Conservation (phyloP, 352 stramenopile species). For the Phytophthora cactorum region DNA sequence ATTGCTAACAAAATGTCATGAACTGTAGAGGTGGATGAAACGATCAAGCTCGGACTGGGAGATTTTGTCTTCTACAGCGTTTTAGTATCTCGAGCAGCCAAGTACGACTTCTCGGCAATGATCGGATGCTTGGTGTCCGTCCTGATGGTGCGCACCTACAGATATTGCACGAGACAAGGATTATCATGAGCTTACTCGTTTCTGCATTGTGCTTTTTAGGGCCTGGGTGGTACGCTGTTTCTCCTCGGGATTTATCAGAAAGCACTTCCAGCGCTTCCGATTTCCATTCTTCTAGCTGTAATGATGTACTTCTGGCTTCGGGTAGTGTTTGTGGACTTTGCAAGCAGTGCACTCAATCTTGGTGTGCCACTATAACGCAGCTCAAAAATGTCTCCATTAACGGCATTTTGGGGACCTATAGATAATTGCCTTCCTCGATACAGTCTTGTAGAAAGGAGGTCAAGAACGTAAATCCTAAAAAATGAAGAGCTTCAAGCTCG, state of each 20-base stretch:
- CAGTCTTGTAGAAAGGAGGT: conserved; percentile 58
- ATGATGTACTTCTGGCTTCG: conserved; percentile 86
- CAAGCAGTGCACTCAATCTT: conserved; percentile 44
- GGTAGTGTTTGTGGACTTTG: conserved; percentile 73
- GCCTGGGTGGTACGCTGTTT: conserved; percentile 94
- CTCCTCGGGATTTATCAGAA: conserved; percentile 95
- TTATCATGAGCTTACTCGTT: conserved; percentile 13
- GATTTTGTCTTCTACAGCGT: conserved; percentile 99
- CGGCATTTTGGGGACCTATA: conserved; percentile 23
- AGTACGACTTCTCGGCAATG: conserved; percentile 97
- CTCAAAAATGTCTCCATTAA: conserved; percentile 23
- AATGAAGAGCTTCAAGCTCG: conserved; percentile 82
- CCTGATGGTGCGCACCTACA: conserved; percentile 82
- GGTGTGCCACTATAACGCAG: conserved; percentile 39
- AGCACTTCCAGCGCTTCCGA: conserved; percentile 97
- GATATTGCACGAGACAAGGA: neutral
- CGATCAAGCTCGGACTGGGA: conserved; percentile 95
- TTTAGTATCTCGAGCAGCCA: conserved; percentile 95
- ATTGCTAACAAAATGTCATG: conserved; percentile 6
- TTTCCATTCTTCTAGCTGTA: conserved; percentile 89
- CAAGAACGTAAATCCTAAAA: conserved; percentile 79
- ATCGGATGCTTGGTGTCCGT: conserved; percentile 92
- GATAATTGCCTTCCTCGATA: conserved; percentile 50
- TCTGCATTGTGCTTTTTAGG: conserved; percentile 40
- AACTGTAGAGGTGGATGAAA: conserved; percentile 69